Evolutionary conservation across 2,329 filamentous ascomycete genomes (phyloP).

Genomic region (Dactylellina parvicollis): DNA sequence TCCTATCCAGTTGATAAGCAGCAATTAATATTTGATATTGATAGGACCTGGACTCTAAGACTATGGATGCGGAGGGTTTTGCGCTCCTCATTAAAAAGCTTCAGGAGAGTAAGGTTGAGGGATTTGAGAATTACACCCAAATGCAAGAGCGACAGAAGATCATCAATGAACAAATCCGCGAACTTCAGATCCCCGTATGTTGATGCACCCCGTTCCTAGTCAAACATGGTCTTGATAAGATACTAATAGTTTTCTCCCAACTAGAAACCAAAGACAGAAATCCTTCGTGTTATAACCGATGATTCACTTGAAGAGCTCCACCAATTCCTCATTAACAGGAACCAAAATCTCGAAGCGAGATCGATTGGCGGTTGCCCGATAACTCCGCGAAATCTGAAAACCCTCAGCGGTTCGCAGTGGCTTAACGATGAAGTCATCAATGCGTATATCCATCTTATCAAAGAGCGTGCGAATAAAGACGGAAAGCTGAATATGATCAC

Average conservation of each 20-base stretch:
- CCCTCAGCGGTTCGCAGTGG: slow-evolving; percentile 50
- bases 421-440: slow-evolving; percentile 58
- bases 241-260: not conserved
- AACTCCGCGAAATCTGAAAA: slow-evolving; percentile 49
- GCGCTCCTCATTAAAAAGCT: slow-evolving; percentile 36
- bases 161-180: slow-evolving; percentile 28
- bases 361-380: slow-evolving; percentile 44
- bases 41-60: slow-evolving; percentile 21
- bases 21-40: not conserved
- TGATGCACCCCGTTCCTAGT: not conserved
- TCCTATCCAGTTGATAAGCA: not conserved
- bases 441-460: slow-evolving; percentile 56
- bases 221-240: not conserved
- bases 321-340: slow-evolving; percentile 4
- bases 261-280: slow-evolving; percentile 35
- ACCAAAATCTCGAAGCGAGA: slow-evolving; percentile 19
- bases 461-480: slow-evolving; percentile 52
- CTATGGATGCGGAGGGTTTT: slow-evolving; percentile 27
- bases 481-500: slow-evolving; percentile 44
- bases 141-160: slow-evolving; percentile 40
- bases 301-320: slow-evolving; percentile 29
- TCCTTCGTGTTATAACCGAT: slow-evolving; percentile 25
- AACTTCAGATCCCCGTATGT: slow-evolving; percentile 19
- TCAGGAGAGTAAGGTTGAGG: slow-evolving; percentile 42
- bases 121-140: slow-evolving; percentile 43